Evolutionary conservation across 345 rosid genomes (phyloP), one percentile per base, ranked within the genome.

Genomic region (Dipteronia sinensis): DNA sequence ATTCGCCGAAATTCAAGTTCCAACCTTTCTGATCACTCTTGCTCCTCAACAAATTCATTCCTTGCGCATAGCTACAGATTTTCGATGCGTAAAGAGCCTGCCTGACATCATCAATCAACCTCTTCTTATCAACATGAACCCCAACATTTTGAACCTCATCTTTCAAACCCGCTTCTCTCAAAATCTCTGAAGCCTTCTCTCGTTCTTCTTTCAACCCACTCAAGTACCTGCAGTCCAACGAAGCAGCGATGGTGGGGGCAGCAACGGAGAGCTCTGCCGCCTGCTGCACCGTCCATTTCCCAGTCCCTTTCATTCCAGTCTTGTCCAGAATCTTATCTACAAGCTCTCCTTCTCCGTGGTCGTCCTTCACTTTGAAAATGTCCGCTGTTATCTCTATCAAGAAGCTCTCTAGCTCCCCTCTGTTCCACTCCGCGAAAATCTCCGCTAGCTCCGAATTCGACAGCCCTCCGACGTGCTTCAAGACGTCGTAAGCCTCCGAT

Each of bases 271-370:
- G 91, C 88, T 95, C 98, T 0, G 99, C 98, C 2, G 99, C 98
- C 78, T 94, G 98, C 83, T 95, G 99, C 11, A 95, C 98, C 0
- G 99, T 95, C 99, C 99, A 95, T 80, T 95, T 95, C 16, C 99
- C 99, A 0, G 99, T 93, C 16, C 99, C 99, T 80, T 95, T 95
- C 99, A 95, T 95, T 19, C 99, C 99, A 0, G 99, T 95, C 86
- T 95, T 95, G 74, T 95, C 99, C 75, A 95, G 53, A 79, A 95
- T 95, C 93, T 95, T 95, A 78, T 95, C 98, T 1, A 95, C 98
- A 81, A 95, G 85, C 73, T 86, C 89, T 11, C 92, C 98, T 67
- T 88, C 94, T 1, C 86, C 82, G 56, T 69, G 19, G 12, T 89
- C 93, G 79, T 95, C 98, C 83, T 86, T 95, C 38, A 95, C 98